Percentiles rank a stretch among this genome's conserved stretches.
Evolutionary conservation across 495 filamentous ascomycete genomes (phyloP).

Genomic region (Opeltia flavorubescens): DNA sequence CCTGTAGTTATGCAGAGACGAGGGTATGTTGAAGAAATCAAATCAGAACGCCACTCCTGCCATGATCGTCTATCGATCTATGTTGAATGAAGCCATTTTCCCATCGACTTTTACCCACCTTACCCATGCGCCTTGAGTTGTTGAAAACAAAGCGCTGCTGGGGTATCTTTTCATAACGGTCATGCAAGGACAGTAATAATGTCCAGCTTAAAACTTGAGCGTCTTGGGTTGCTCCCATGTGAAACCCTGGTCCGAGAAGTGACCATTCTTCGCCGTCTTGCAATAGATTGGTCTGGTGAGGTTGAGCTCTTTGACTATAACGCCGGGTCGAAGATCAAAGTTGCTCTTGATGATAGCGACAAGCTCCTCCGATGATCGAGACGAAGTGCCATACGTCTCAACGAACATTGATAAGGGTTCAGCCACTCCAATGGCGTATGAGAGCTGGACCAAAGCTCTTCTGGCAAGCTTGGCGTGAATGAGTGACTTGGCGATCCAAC

Average conservation of each 20-base stretch:
- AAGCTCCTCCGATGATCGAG: conserved; percentile 61
- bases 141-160: conserved; percentile 44
- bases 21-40: background rate
- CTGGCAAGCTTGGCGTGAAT: conserved; percentile 77
- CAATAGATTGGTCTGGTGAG: conserved; percentile 92
- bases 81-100: conserved; percentile 11
- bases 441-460: conserved; percentile 89
- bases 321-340: conserved; percentile 94
- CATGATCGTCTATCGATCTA: conserved; percentile 10
- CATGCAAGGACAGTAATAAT: conserved; percentile 1
- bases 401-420: conserved; percentile 90
- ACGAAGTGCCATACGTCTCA: conserved; percentile 70
- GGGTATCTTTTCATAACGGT: conserved; percentile 37
- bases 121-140: conserved; percentile 30
- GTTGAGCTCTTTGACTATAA: conserved; percentile 96
- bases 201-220: conserved; percentile 59
- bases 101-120: conserved; percentile 9
- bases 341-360: conserved; percentile 87
- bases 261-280: conserved; percentile 97
- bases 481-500: conserved; percentile 98
- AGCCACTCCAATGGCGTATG: conserved; percentile 96
- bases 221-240: conserved; percentile 95
- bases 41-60: conserved; percentile 5
- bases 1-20: background rate
- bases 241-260: conserved; percentile 98